Conservation (phyloP, 148 eudicot genomes). For the Chenopodium formosanum region DNA sequence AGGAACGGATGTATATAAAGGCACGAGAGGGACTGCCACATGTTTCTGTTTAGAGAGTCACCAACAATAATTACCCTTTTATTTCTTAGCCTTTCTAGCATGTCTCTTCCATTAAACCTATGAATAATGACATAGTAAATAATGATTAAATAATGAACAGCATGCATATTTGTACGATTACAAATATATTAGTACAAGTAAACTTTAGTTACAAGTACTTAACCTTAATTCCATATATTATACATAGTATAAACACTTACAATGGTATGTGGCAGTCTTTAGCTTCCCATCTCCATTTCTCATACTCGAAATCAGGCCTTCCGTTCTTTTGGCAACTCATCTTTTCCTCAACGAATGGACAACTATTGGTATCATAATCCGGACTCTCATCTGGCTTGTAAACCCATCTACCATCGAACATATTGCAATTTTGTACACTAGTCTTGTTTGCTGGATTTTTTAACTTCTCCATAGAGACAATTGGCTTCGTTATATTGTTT, state of each 20-base stretch:
- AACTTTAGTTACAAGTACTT: neutral
- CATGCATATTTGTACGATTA: no score
- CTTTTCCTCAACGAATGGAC: slow-evolving; percentile 28
- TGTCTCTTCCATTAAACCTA: slow-evolving; percentile 39
- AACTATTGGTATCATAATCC: neutral
- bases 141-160: no score
- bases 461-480: no score
- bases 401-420: neutral
- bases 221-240: neutral
- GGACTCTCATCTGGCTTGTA: neutral
- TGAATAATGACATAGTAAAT: neutral
- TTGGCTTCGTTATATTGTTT: no score
- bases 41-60: slow-evolving; percentile 42
- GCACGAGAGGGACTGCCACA: slow-evolving; percentile 44
- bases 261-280: slow-evolving; percentile 29
- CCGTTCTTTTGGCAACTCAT: slow-evolving; percentile 38
- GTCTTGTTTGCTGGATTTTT: neutral
- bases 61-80: slow-evolving; percentile 43
- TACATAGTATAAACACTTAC: neutral
- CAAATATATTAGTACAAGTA: neutral
- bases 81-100: slow-evolving; percentile 39
- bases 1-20: slow-evolving; percentile 31
- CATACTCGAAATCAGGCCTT: slow-evolving; percentile 36
- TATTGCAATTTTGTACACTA: neutral
- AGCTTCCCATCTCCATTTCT: slow-evolving; percentile 10